Conservation (phyloP, 495 filamentous ascomycete species). For the Podospora pseudoanserina region DNA sequence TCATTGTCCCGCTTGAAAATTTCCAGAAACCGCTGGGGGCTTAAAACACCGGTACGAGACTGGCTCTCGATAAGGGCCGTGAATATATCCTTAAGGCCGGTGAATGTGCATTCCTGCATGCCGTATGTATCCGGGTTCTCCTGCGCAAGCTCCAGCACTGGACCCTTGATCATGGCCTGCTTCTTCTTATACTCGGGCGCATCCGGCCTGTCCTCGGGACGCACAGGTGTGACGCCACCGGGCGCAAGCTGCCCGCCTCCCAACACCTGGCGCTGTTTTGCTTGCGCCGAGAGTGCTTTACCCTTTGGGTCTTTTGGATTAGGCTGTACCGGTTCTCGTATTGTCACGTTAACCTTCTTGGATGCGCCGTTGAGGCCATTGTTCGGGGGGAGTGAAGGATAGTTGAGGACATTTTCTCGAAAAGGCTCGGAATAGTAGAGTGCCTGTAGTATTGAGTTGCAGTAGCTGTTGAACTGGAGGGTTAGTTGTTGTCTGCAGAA, state of each 20-base stretch:
- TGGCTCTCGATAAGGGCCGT: constrained; percentile 80
- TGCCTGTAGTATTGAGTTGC: constrained; percentile 96
- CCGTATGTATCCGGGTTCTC: constrained; percentile 76
- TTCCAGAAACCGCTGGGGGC: constrained; percentile 88
- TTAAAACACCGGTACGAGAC: constrained; percentile 84
- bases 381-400: constrained; percentile 58
- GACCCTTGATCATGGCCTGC: constrained; percentile 79
- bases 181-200: constrained; percentile 97
- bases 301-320: constrained; percentile 42
- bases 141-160: constrained; percentile 74
- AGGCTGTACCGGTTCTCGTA: constrained; percentile 41
- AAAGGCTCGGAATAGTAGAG: constrained; percentile 94
- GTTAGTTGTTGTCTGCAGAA: background rate
- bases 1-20: constrained; percentile 91
- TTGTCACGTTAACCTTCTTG: constrained; percentile 47
- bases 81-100: constrained; percentile 92
- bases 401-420: constrained; percentile 91
- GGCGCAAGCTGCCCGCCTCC: constrained; percentile 38
- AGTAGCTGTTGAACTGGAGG: constrained; percentile 62
- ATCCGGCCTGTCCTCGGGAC: constrained; percentile 70
- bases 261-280: constrained; percentile 43
- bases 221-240: constrained; percentile 34
- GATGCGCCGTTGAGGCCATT: constrained; percentile 43
- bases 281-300: constrained; percentile 37
- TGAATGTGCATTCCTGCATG: constrained; percentile 93